phyloP scores from a whole-genome alignment of 768 basidiomycete species.

The Lepiota venenata region DNA sequence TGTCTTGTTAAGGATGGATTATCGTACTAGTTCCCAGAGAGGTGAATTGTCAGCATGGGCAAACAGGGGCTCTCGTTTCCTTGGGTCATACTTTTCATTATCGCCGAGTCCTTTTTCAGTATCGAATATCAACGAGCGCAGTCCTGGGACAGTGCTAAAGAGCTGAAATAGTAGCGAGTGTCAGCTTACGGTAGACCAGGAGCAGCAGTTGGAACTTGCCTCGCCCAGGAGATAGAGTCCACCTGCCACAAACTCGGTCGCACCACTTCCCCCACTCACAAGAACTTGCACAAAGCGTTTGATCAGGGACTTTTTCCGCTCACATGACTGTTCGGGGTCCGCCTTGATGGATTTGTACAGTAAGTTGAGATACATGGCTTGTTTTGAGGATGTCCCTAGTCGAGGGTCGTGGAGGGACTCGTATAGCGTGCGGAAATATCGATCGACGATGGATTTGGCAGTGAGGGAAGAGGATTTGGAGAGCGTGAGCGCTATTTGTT shows the following conservation, averaged over 20 bases:
- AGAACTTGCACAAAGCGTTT: constrained; percentile 82
- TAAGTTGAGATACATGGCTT: constrained; percentile 95
- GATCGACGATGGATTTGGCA: constrained; percentile 48
- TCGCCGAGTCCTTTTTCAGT: constrained; percentile 12
- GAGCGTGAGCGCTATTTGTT: constrained; percentile 69
- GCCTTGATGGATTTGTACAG: constrained; percentile 87
- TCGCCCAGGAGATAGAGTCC: constrained; percentile 86
- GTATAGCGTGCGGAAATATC: constrained; percentile 85
- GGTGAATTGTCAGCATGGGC: constrained; percentile 77
- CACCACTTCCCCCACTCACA: constrained; percentile 63
- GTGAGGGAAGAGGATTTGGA: constrained; percentile 33
- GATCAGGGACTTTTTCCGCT: constrained; percentile 77
- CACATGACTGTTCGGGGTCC: constrained; percentile 36
- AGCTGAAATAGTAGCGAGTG: constrained; percentile 24
- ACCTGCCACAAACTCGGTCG: constrained; percentile 86
- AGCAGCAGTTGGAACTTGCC: constrained; percentile 40
- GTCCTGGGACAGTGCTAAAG: constrained; percentile 38
- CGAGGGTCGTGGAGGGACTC: constrained; percentile 84
- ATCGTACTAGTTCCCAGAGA: constrained; percentile 86
- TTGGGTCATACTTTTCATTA: constrained; percentile 66
- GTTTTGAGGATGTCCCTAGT: constrained; percentile 80
- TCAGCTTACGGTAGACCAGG: neutral
- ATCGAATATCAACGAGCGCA: constrained; percentile 36
- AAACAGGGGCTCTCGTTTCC: constrained; percentile 87
- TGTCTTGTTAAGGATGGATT: neutral